Conservation (phyloP, 1,284 basidiomycete species). For the Malassezia sympodialis region DNA sequence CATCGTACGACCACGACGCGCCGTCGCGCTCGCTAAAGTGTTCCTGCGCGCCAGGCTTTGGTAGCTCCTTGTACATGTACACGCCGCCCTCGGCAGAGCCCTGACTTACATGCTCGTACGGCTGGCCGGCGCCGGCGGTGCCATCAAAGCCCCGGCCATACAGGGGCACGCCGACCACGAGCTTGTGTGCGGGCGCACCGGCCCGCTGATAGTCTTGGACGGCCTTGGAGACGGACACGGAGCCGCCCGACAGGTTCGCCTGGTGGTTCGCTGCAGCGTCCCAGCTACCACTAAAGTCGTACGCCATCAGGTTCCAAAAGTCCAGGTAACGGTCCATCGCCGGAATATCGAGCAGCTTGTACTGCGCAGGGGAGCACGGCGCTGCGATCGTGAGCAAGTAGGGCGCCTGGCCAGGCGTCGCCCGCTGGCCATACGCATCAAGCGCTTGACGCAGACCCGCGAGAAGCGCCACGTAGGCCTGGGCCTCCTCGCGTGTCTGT, state of each 20-base stretch:
- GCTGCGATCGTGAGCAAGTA: slow-evolving; percentile 66
- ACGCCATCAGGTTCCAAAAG: slow-evolving; percentile 87
- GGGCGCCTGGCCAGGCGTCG: slow-evolving; percentile 52
- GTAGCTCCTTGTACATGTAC: slow-evolving; percentile 63
- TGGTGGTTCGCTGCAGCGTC: slow-evolving; percentile 62
- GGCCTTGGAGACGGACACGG: slow-evolving; percentile 58
- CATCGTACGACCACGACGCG: slow-evolving; percentile 66
- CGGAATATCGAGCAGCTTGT: slow-evolving; percentile 58
- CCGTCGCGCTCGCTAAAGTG: slow-evolving; percentile 62
- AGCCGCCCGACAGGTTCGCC: slow-evolving; percentile 64
- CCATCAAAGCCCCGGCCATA: slow-evolving; percentile 67
- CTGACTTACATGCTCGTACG: slow-evolving; percentile 68
- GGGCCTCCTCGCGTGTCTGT: slow-evolving; percentile 59
- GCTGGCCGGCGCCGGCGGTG: slow-evolving; percentile 62
- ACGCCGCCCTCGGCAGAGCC: slow-evolving; percentile 57
- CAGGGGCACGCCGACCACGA: slow-evolving; percentile 59
- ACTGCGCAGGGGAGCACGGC: slow-evolving; percentile 66
- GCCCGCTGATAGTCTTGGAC: slow-evolving; percentile 59
- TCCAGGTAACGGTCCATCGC: slow-evolving; percentile 64
- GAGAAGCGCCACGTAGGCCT: slow-evolving; percentile 63
- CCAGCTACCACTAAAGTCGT: slow-evolving; percentile 52
- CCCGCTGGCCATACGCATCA: slow-evolving; percentile 57
- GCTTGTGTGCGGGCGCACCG: slow-evolving; percentile 64
- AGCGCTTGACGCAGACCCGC: slow-evolving; percentile 61
- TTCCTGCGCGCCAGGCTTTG: slow-evolving; percentile 59